Base-by-base conservation (phyloP, 345 rosid genomes). In the Lumnitzera littorea region DNA sequence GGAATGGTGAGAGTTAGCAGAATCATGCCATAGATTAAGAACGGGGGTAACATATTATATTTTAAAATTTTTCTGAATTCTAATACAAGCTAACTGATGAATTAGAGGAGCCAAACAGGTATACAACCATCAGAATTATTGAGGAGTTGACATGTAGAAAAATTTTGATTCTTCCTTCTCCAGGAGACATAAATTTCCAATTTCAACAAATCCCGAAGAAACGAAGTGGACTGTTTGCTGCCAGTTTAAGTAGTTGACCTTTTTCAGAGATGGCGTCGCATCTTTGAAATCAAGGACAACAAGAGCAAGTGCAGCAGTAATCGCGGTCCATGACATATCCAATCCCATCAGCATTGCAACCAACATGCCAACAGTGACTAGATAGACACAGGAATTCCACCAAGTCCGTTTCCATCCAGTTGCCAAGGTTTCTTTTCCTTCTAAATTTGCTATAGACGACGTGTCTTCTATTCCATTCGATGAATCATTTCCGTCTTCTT, bases 291-390 rank as follows among this genome's bases (percentile, higher is more conserved):
- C 96, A 55, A 89, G 89, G 69, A 82, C 89, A 0, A 84, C 81
- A 47, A 89, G 89, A 51, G 85, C 88, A 74, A 91, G 75, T 57
- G 94, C 92, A 14, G 98, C 89, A 1, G 96, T 81, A 7, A 89
- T 72, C 16, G 89, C 92, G 4, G 88, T 83, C 98, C 98, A 89
- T 0, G 96, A 89, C 98, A 91, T 85, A 68, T 85, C 80, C 56
- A 85, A 75, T 58, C 95, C 96, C 81, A 81, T 51, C 52, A 92
- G 75, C 60, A 89, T 54, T 62, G 84, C 77, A 69, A 87, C 60
- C 53, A 91, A 12, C 98, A 89, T 85, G 8, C 95, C 96, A 5
- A 87, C 11, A 0, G 91, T 87, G 46, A 87, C 78, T 15, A 82
- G 55, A 58, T 89, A 91, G 31, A 91, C 91, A 72, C 86, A 69